These are phyloP conservation scores for Colletotrichum destructivum DNA, from an alignment of 2,329 filamentous ascomycete species.

Conservation along the genomic window DNA sequence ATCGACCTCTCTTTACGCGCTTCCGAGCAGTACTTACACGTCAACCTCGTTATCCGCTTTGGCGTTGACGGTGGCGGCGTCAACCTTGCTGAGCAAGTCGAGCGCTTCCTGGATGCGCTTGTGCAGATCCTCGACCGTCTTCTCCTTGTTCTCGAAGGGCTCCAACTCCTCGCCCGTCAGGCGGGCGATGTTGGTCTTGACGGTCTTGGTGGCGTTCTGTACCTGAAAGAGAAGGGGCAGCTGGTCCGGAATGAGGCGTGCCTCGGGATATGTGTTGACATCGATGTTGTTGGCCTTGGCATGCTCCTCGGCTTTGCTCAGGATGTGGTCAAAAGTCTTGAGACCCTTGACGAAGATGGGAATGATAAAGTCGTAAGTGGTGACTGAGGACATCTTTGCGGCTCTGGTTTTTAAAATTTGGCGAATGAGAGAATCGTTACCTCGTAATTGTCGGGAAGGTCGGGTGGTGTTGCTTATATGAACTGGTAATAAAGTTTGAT, in stretches of 20 bases:
- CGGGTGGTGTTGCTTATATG: background rate
- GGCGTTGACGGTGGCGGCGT: conserved; percentile 47
- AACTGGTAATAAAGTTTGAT: background rate
- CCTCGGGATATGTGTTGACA: conserved; percentile 45
- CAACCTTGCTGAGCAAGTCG: conserved; percentile 49
- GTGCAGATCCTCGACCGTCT: conserved; percentile 51
- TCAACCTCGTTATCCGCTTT: conserved; percentile 46
- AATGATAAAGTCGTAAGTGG: conserved; percentile 50
- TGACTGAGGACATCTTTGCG: conserved; percentile 48
- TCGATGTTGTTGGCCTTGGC: conserved; percentile 48
- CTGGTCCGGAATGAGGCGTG: conserved; percentile 53
- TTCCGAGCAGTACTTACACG: conserved; percentile 44
- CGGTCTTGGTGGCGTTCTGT: conserved; percentile 49
- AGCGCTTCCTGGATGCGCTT: conserved; percentile 48
- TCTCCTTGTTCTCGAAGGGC: conserved; percentile 49
- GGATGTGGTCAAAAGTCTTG: conserved; percentile 47
- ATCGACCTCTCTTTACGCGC: no score
- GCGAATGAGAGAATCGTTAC: background rate
- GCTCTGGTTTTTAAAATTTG: background rate
- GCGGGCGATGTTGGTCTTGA: conserved; percentile 48
- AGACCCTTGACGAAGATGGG: conserved; percentile 47
- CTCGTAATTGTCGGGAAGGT: background rate
- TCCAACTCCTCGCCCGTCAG: conserved; percentile 46
- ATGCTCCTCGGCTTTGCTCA: conserved; percentile 50
- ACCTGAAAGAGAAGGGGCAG: conserved; percentile 55